A percentile compares a stretch with the other conserved stretches of the same genome.
These are phyloP conservation scores for Physaria fendleri DNA, from an alignment of 345 rosid genomes.

Conservation along the genomic window DNA sequence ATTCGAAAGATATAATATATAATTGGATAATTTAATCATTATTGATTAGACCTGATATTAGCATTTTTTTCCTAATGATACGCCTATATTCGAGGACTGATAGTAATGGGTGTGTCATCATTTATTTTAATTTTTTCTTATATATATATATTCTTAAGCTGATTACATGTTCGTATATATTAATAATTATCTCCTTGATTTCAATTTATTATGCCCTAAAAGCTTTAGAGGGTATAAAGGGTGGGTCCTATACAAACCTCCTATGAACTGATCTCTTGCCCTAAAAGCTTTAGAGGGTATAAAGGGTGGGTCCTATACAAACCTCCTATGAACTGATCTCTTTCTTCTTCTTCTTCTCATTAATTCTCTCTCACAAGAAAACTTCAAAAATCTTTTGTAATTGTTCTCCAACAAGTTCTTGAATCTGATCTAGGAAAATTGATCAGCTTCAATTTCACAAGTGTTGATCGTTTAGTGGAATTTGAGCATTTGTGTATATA, in stretches of 20 bases:
- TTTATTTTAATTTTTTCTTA: background rate
- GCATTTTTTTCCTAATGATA: slow-evolving; percentile 17
- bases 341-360: slow-evolving; percentile 1
- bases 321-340: slow-evolving; percentile 25
- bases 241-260: slow-evolving; percentile 29
- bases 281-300: slow-evolving; percentile 25
- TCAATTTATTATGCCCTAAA: slow-evolving; percentile 18
- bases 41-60: slow-evolving; percentile 13
- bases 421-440: background rate
- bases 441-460: background rate
- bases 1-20: background rate
- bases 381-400: background rate
- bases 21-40: background rate
- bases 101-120: slow-evolving; percentile 5
- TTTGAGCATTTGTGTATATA: background rate
- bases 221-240: slow-evolving; percentile 27
- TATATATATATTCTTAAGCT: background rate
- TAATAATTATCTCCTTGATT: background rate
- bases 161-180: background rate
- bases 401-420: background rate
- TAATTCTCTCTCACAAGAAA: slow-evolving; percentile 1
- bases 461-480: background rate
- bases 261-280: slow-evolving; percentile 25
- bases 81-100: slow-evolving; percentile 31
- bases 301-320: slow-evolving; percentile 30